These are phyloP conservation scores for Candida sithepensis DNA, from an alignment of 805 yeast species.

Conservation along the genomic window DNA sequence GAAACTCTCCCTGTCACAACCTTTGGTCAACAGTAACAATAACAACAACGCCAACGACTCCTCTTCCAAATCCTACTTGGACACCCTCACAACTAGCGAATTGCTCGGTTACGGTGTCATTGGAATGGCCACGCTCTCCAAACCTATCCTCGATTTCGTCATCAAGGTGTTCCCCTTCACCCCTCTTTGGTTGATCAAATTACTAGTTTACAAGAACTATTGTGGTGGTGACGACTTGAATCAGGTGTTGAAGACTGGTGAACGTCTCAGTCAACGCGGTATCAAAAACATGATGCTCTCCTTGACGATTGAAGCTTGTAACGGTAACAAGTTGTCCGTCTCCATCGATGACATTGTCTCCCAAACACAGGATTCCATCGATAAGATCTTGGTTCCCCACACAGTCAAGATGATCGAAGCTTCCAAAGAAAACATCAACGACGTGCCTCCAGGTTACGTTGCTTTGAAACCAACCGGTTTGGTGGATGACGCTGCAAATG, in stretches of 20 bases:
- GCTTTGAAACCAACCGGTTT: constrained; percentile 94
- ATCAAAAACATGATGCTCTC: constrained; percentile 95
- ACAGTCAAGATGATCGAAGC: constrained; percentile 52
- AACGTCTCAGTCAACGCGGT: constrained; percentile 63
- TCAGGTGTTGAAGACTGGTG: constrained; percentile 71
- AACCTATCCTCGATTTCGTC: constrained; percentile 55
- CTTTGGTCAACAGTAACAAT: not conserved
- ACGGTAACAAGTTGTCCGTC: constrained; percentile 56
- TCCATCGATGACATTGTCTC: constrained; percentile 53
- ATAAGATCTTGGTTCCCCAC: constrained; percentile 66
- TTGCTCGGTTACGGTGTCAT: constrained; percentile 63
- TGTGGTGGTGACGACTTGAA: constrained; percentile 83
- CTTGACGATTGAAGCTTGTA: constrained; percentile 88
- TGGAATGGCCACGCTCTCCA: constrained; percentile 66
- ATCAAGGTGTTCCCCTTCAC: constrained; percentile 68
- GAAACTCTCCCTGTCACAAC: constrained; percentile 1
- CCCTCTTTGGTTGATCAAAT: constrained; percentile 68
- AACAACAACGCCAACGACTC: not conserved
- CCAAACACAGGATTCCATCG: constrained; percentile 65
- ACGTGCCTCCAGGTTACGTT: constrained; percentile 85
- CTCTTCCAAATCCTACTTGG: constrained; percentile 37
- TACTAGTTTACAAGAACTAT: constrained; percentile 75
- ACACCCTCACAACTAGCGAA: constrained; percentile 50
- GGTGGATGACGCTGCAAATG: constrained; percentile 69
- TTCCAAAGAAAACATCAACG: constrained; percentile 46